Evolutionary conservation across 2,329 filamentous ascomycete genomes (phyloP).

Genomic region (Setomelanomma holmii): DNA sequence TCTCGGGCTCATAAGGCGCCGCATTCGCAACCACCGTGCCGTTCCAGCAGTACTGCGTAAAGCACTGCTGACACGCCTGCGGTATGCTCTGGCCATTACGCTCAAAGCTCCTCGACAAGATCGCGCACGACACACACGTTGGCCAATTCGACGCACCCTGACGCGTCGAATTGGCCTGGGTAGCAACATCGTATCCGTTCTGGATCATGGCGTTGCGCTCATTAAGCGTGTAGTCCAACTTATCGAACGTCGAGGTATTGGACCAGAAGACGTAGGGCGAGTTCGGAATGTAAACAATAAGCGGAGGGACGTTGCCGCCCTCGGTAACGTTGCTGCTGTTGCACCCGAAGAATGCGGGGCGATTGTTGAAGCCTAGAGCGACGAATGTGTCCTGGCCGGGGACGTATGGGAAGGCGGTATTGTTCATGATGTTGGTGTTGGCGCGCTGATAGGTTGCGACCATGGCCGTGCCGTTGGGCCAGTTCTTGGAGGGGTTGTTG

Average conservation of each 20-base stretch:
- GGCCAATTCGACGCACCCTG: slow-evolving; percentile 72
- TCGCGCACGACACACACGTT: slow-evolving; percentile 85
- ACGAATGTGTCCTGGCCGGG: slow-evolving; percentile 80
- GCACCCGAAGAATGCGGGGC: slow-evolving; percentile 83
- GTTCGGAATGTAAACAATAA: slow-evolving; percentile 90
- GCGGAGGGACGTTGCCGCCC: slow-evolving; percentile 60
- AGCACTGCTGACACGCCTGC: slow-evolving; percentile 76
- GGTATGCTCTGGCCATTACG: slow-evolving; percentile 75
- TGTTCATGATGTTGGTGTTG: slow-evolving; percentile 65
- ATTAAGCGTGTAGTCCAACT: slow-evolving; percentile 66
- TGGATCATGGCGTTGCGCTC: slow-evolving; percentile 81
- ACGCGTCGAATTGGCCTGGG: slow-evolving; percentile 79
- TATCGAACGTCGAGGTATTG: slow-evolving; percentile 78
- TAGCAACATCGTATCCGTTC: slow-evolving; percentile 86
- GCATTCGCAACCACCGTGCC: slow-evolving; percentile 64
- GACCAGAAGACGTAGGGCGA: slow-evolving; percentile 77
- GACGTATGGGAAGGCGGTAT: slow-evolving; percentile 73
- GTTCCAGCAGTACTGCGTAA: slow-evolving; percentile 89
- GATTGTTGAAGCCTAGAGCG: slow-evolving; percentile 75
- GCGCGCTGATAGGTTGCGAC: slow-evolving; percentile 77
- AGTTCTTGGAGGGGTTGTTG: slow-evolving; percentile 54
- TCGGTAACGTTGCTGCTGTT: slow-evolving; percentile 67
- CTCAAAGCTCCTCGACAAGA: slow-evolving; percentile 76
- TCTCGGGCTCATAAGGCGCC: slow-evolving; percentile 34
- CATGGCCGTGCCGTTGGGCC: slow-evolving; percentile 79